Conservation (phyloP, 371 early-diverging fungal genomes). For the Mortierella polycephala region DNA sequence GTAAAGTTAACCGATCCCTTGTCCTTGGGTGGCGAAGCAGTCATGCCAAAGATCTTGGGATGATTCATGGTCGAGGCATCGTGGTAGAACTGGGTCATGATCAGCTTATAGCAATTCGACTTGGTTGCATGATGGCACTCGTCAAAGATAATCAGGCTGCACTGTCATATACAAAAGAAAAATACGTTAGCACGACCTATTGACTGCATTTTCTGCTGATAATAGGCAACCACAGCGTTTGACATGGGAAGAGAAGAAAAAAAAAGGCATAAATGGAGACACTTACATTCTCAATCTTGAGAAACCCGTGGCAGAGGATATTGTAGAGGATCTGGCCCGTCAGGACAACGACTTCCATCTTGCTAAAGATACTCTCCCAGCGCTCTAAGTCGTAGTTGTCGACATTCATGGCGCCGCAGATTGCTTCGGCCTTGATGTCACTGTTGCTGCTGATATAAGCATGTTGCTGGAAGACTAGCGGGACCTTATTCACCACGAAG, state of each 20-base stretch:
- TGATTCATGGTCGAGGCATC: conserved; percentile 32
- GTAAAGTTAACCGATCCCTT: conserved; percentile 17
- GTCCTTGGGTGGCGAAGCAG: conserved; percentile 80
- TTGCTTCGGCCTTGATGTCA: conserved; percentile 65
- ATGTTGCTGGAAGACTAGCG: conserved; percentile 87
- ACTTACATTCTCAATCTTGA: conserved; percentile 68
- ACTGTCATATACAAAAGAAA: conserved; percentile 2
- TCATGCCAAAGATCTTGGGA: conserved; percentile 93
- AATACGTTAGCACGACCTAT: not conserved
- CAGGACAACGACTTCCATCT: conserved; percentile 82
- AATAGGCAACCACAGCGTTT: too few species aligned
- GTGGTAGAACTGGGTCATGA: conserved; percentile 24
- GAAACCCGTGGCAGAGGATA: conserved; percentile 73
- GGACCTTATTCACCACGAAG: conserved; percentile 87
- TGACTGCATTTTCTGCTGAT: too few species aligned
- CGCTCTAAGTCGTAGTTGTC: conserved; percentile 68
- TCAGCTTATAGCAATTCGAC: conserved; percentile 9
- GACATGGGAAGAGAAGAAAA: not conserved
- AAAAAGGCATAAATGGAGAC: not conserved
- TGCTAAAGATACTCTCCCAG: conserved; percentile 70
- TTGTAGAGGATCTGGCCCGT: conserved; percentile 87
- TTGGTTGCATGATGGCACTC: conserved; percentile 30
- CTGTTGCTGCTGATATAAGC: conserved; percentile 75
- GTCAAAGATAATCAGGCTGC: conserved; percentile 27
- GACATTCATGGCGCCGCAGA: conserved; percentile 79